Evolutionary conservation across 345 rosid species (phyloP), one percentile per base, ranked within the genome.

Genomic region (Syzygium oleosum): DNA sequence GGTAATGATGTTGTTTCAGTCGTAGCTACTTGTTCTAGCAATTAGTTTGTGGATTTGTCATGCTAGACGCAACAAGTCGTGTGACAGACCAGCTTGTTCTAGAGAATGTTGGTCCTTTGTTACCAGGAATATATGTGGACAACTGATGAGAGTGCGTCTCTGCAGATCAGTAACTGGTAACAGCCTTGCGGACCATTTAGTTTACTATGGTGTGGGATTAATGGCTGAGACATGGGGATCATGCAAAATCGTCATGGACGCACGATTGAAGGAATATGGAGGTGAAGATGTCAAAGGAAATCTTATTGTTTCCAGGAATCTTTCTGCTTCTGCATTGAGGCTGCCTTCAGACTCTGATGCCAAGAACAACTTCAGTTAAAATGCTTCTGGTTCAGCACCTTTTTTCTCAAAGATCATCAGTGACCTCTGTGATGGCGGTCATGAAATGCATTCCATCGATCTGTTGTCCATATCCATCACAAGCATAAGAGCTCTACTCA

Each of bases 1-100:
- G 96, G 97, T 93, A 89, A 91, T 87, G 73, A 61, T 19, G 9
- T n/a, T 13, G 38, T 38, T n/a, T 61, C 6, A 6, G 38, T 3
- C 1, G 2, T n/a, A 3, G 19, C 38, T n/a, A n/a, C 73, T 61
- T n/a, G 38, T n/a, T n/a, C 34, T 13, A n/a, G 73, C 34, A n/a
- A 61, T n/a, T 13, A 61, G 4, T n/a, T 61, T 61, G 38, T n/a
- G 38, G 73, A 61, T n/a, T 25, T n/a, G 2, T n/a, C 19, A 61
- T 61, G 38, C 5, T 27, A 3, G 34, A 13, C 0, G 2, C 73
- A n/a, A 61, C 6, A 2, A n/a, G 73, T 61, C 73, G 11, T 58
- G 19, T n/a, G 73, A 61, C 7, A 61, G 1, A 13, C 73, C 16
- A 61, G 73, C 73, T 61, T n/a, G 34, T 61, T 63, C 38, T 63